Evolutionary conservation across 768 basidiomycete species (phyloP), one percentile per base, ranked within the genome.

Genomic region (Hortiboletus flavorubellus): DNA sequence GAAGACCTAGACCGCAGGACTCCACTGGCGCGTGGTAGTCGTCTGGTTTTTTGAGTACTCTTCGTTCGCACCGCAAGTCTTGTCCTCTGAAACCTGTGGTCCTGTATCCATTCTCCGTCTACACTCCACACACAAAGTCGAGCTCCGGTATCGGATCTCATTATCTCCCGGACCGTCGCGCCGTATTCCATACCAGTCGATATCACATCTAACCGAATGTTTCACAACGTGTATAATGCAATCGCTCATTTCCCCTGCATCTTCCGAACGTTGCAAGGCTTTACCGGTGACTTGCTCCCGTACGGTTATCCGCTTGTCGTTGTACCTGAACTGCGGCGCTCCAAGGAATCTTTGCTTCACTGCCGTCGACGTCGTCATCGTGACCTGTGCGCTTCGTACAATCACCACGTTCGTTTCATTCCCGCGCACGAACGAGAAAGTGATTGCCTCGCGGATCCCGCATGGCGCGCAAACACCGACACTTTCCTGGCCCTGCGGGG

Each of bases 181-280:
- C 26, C 26, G 35, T 64, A 59, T 57, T 26, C 46, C 23, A 15
- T 37, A 11, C 49, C 8, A 31, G 16, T 21, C 35, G 35, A 8
- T 56, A 59, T 68, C 67, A 56, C 68, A 68, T 68, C 67, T 69
- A 68, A n/a, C 53, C 67, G 67, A 57, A 21, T 39, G 30, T 49
- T 54, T 55, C 40, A 38, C 55, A 51, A 53, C 49, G 18, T 52
- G 55, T 42, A 29, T 21, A 40, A 41, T 58, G 15, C 52, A 33
- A 54, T 58, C 30, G 39, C 51, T 53, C 57, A 60, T 64, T 49
- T 46, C 41, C 47, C 50, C 34, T 52, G 52, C 63, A 50, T 52
- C 42, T 55, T 54, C 29, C 42, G 12, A 42, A 53, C 49, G 47
- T 56, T 55, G 49, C 21, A 53, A 37, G 18, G 41, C 15, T 55